A percentile compares a stretch with the other conserved stretches of the same genome.
Evolutionary conservation across 106 monocot species (phyloP).

Genomic region (Phalaenopsis aphrodite): DNA sequence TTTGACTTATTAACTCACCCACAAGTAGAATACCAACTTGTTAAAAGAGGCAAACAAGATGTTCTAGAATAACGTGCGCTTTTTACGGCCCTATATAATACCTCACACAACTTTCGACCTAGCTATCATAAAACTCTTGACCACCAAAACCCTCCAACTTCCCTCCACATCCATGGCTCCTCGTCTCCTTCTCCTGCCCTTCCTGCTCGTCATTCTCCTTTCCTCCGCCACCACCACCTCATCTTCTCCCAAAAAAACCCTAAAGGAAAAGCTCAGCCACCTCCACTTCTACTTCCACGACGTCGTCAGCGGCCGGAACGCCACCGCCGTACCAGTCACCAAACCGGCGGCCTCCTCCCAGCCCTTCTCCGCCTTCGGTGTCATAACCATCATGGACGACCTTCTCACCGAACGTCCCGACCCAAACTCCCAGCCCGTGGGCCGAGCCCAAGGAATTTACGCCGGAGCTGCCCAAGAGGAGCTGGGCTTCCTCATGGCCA

Average conservation of each 20-base stretch:
- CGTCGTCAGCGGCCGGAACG: conserved; percentile 18
- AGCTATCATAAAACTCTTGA: too few species aligned
- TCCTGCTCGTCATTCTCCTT: not conserved
- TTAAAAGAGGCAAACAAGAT: too few species aligned
- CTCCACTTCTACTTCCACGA: conserved; percentile 32
- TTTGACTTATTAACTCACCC: too few species aligned
- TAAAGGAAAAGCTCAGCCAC: conserved; percentile 15
- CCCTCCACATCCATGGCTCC: not conserved
- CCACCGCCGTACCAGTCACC: conserved; percentile 12
- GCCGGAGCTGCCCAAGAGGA: conserved; percentile 3
- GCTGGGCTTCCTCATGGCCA: conserved; percentile 17
- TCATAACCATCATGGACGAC: conserved; percentile 24
- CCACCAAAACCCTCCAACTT: not conserved
- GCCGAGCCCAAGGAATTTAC: conserved; percentile 28
- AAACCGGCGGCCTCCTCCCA: not conserved
- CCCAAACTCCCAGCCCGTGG: conserved; percentile 11
- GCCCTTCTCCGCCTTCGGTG: conserved; percentile 8
- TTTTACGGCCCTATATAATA: too few species aligned
- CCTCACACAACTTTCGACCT: too few species aligned
- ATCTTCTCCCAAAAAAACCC: not conserved
- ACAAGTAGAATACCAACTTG: too few species aligned
- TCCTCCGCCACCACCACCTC: not conserved
- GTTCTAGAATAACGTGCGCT: too few species aligned
- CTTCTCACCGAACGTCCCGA: conserved; percentile 17
- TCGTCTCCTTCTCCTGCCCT: not conserved